Percentiles rank a stretch among this genome's conserved stretches.
Evolutionary conservation across 768 basidiomycete genomes (phyloP).

Genomic region (Dentipellis fragilis): DNA sequence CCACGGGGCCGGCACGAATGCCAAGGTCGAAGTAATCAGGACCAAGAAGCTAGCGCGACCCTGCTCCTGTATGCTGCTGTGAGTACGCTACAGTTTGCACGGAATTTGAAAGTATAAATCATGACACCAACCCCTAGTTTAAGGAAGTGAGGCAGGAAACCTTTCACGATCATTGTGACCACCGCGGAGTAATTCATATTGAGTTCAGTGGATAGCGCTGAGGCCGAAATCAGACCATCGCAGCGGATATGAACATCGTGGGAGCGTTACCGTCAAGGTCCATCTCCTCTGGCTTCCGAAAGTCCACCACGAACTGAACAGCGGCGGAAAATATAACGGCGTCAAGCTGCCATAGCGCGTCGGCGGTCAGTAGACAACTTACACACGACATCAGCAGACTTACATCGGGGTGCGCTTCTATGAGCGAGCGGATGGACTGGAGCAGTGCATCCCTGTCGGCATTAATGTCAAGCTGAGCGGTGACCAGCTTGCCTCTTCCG

Average conservation of each 20-base stretch:
- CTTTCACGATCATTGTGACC: constrained; percentile 32
- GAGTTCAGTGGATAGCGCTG: constrained; percentile 37
- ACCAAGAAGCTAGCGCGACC: constrained; percentile 38
- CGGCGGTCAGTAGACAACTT: neutral
- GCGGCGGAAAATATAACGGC: constrained; percentile 44
- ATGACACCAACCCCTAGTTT: constrained; percentile 34
- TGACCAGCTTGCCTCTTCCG: constrained; percentile 24
- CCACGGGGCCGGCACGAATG: constrained; percentile 30
- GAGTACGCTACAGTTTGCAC: neutral
- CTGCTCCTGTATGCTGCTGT: constrained; percentile 24
- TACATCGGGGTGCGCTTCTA: constrained; percentile 41
- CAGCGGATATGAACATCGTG: too few relatives aligned
- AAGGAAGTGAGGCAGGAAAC: constrained; percentile 45
- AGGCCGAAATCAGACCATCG: neutral
- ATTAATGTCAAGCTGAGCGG: constrained; percentile 34
- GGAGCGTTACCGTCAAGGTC: constrained; percentile 27
- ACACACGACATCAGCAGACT: constrained; percentile 5
- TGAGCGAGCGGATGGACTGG: constrained; percentile 28
- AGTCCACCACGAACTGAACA: constrained; percentile 39
- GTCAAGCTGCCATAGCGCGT: constrained; percentile 33
- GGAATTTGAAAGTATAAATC: neutral
- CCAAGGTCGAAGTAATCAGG: constrained; percentile 45
- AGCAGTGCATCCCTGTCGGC: constrained; percentile 28
- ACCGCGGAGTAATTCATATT: constrained; percentile 45
- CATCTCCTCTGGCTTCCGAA: constrained; percentile 31